Conservation (phyloP, 169 alveolate species). For the Babesia divergens region DNA sequence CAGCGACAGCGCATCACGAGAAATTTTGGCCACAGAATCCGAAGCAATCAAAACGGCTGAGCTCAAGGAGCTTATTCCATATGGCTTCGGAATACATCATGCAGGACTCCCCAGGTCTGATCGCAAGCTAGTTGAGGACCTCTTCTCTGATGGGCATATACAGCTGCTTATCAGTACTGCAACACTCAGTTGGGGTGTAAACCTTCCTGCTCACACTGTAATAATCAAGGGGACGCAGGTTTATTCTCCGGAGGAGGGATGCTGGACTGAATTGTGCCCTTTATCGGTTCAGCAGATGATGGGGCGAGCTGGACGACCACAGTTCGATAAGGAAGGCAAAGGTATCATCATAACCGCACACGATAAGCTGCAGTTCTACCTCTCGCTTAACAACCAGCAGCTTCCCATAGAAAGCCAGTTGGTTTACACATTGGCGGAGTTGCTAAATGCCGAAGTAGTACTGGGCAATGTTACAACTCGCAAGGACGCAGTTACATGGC, state of each 20-base stretch:
- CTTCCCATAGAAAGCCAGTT: conserved; percentile 96
- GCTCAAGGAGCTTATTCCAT: conserved; percentile 93
- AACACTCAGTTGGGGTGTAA: conserved; percentile 99
- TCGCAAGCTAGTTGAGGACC: conserved; percentile 95
- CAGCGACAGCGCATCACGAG: conserved; percentile 88
- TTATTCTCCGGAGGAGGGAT: conserved; percentile 96
- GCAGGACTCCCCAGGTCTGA: conserved; percentile 98
- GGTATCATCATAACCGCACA: conserved; percentile 97
- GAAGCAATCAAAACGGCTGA: conserved; percentile 84
- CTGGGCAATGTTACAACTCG: conserved; percentile 89
- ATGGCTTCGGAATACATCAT: conserved; percentile 99
- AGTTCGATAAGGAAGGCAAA: conserved; percentile 97
- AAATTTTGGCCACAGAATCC: conserved; percentile 86
- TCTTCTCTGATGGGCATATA: conserved; percentile 94
- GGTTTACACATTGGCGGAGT: conserved; percentile 89
- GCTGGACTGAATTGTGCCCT: conserved; percentile 97
- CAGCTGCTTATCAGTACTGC: conserved; percentile 98
- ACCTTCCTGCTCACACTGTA: conserved; percentile 99
- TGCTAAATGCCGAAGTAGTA: conserved; percentile 98
- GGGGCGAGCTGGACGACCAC: conserved; percentile 99
- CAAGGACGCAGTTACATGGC: conserved; percentile 97
- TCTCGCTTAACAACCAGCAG: conserved; percentile 94
- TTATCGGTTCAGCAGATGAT: conserved; percentile 98
- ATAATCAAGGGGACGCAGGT: conserved; percentile 99
- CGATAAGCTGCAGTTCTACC: conserved; percentile 92